These are phyloP conservation scores for Mycena chlorophos DNA, from an alignment of 768 basidiomycete species.

Conservation along the genomic window DNA sequence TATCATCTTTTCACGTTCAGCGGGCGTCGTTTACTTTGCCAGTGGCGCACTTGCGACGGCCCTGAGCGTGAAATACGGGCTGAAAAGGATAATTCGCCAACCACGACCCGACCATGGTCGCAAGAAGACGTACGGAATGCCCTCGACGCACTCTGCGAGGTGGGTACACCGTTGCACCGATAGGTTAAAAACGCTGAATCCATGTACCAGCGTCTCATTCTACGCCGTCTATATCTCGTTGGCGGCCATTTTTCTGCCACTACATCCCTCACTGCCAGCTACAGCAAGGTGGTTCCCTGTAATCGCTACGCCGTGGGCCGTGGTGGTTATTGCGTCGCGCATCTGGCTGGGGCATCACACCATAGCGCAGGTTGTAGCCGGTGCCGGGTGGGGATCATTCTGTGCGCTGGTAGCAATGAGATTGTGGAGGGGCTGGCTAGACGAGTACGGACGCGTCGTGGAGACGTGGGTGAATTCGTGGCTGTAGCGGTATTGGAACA, in stretches of 20 bases:
- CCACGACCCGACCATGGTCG: constrained; percentile 52
- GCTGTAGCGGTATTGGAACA: constrained; percentile 1
- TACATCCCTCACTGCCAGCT: constrained; percentile 53
- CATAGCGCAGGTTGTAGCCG: constrained; percentile 63
- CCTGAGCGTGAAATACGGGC: constrained; percentile 52
- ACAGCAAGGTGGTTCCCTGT: constrained; percentile 38
- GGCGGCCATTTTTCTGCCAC: constrained; percentile 56
- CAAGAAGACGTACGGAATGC: constrained; percentile 73
- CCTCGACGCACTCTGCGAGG: too few relatives aligned
- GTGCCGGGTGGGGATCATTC: constrained; percentile 52
- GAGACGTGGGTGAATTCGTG: constrained; percentile 16
- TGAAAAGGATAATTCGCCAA: constrained; percentile 65
- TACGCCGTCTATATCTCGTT: constrained; percentile 62
- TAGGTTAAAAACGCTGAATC: neutral
- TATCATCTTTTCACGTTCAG: constrained; percentile 62
- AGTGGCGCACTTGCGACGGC: constrained; percentile 58
- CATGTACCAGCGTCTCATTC: constrained; percentile 65
- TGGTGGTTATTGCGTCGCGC: constrained; percentile 58
- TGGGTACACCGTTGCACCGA: neutral
- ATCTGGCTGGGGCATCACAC: constrained; percentile 81
- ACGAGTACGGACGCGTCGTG: constrained; percentile 23
- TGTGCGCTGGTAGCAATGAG: constrained; percentile 59
- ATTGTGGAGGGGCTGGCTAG: constrained; percentile 49
- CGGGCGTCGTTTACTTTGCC: constrained; percentile 60
- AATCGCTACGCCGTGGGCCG: constrained; percentile 56